Evolutionary conservation across 2,329 filamentous ascomycete genomes (phyloP), one percentile per base, ranked within the genome.

Genomic region (Hypoxylon sp.): DNA sequence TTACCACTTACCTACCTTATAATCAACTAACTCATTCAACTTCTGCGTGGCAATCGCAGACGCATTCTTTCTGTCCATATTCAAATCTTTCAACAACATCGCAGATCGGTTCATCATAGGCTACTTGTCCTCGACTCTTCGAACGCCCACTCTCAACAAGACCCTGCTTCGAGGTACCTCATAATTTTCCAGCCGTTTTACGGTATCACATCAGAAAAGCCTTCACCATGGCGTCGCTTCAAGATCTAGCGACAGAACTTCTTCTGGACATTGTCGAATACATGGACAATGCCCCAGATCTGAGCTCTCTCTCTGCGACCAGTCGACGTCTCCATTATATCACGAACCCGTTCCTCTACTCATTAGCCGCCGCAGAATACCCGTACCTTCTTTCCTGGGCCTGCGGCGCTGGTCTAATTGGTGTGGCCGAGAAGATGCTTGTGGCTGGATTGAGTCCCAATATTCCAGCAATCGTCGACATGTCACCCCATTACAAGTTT

Each of bases 361-460:
- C 44, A 9, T 42, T 55, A 12, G 51, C 36, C 1, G 45, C 22
- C 11, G 22, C 8, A 22, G 22, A 45, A 6, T 18, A 28, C 20
- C 51, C 51, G 1, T 16, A 51, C n/a, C 30, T 61, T 9, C 59
- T 61, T 20, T 7, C 4, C 16, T 61, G 59, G 51, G 59, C 59
- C 20, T 61, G 51, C 26, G 59, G 28, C 22, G 8, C 18, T 30
- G 59, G 45, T 14, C 18, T 20, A 20, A 5, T 51, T 3, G 30
- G 16, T 20, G 26, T 53, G n/a, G 59, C 38, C 18, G 8, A 56
- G 28, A 61, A 61, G 20, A 20, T 61, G 3, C 59, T 61, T 8
- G 32, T 18, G 6, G 44, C 28, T 44, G 59, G 59, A 12, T 0
- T 9, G 7, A 46, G 20, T 28, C 59, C 59, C 6, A 56, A 61